These are phyloP conservation scores for Candida bentonensis DNA, from an alignment of 805 yeast species.

Conservation along the genomic window DNA sequence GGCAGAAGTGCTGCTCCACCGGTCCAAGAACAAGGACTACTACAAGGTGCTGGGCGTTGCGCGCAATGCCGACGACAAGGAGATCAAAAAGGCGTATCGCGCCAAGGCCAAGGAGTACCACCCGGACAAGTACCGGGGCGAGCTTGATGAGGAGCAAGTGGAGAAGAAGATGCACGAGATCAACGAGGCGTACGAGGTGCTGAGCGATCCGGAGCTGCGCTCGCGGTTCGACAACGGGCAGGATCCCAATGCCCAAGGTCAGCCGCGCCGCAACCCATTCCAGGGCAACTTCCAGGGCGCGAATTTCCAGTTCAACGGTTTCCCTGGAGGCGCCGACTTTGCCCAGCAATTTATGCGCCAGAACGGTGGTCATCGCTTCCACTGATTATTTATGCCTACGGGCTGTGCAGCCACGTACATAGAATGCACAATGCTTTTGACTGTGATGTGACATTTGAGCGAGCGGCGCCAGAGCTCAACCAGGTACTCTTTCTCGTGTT, in stretches of 20 bases:
- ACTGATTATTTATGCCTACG: not conserved
- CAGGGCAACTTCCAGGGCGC: constrained; percentile 5
- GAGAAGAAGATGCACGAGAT: constrained; percentile 83
- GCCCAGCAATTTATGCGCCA: constrained; percentile 5
- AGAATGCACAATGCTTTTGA: too few relatives aligned
- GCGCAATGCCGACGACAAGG: constrained; percentile 50
- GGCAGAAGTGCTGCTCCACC: constrained; percentile 10
- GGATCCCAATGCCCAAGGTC: constrained; percentile 28
- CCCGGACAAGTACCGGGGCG: constrained; percentile 80
- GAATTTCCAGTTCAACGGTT: not conserved
- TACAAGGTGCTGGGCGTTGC: constrained; percentile 64
- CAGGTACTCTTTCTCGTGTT: too few relatives aligned
- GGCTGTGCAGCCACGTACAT: too few relatives aligned
- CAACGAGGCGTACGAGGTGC: constrained; percentile 82
- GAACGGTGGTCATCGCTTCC: not conserved
- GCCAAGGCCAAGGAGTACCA: constrained; percentile 67
- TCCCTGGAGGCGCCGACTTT: not conserved
- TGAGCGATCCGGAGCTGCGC: constrained; percentile 51
- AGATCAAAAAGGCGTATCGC: constrained; percentile 72
- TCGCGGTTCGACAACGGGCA: constrained; percentile 44
- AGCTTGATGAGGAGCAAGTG: constrained; percentile 49
- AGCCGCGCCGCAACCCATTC: constrained; percentile 1
- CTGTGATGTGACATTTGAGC: too few relatives aligned
- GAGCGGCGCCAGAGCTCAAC: too few relatives aligned
- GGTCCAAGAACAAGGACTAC: constrained; percentile 46